These are phyloP conservation scores for Marasmius sp. DNA, from an alignment of 1,284 basidiomycete species.

Conservation along the genomic window DNA sequence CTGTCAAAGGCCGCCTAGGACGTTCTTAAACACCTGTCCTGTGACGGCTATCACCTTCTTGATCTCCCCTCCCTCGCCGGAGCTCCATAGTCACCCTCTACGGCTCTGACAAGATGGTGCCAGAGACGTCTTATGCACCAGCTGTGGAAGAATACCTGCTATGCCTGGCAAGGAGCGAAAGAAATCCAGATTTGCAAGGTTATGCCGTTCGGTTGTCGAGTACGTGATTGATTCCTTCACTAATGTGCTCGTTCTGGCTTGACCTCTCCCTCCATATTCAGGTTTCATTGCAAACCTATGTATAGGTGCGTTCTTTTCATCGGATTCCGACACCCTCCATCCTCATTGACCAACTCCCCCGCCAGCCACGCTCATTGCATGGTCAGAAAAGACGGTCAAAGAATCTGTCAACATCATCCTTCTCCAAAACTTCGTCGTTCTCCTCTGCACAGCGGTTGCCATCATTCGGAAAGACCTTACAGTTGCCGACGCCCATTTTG, in stretches of 20 bases:
- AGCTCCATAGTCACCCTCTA: too few relatives aligned
- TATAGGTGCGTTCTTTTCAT: not conserved
- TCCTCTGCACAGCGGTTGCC: slow-evolving; percentile 9
- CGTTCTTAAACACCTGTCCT: too few relatives aligned
- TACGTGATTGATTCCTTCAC: not conserved
- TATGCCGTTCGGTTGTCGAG: slow-evolving; percentile 1
- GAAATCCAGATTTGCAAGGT: slow-evolving; percentile 5
- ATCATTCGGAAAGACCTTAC: slow-evolving; percentile 8
- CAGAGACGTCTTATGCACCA: too few relatives aligned
- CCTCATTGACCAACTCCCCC: not conserved
- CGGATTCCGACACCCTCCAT: not conserved
- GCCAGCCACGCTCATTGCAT: slow-evolving; percentile 1
- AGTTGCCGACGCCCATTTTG: slow-evolving; percentile 15
- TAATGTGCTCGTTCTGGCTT: too few relatives aligned
- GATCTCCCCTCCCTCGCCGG: too few relatives aligned
- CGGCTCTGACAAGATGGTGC: too few relatives aligned
- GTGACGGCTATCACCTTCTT: too few relatives aligned
- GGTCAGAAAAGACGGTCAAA: slow-evolving; percentile 8
- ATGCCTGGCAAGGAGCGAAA: not conserved
- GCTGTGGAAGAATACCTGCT: not conserved
- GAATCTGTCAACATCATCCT: slow-evolving; percentile 13
- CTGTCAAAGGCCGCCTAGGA: too few relatives aligned
- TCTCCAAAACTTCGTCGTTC: slow-evolving; percentile 12
- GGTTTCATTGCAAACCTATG: not conserved
- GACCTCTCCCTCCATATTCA: not conserved